Conservation (phyloP, 2,329 filamentous ascomycete genomes). For the Fusarium siculi region DNA sequence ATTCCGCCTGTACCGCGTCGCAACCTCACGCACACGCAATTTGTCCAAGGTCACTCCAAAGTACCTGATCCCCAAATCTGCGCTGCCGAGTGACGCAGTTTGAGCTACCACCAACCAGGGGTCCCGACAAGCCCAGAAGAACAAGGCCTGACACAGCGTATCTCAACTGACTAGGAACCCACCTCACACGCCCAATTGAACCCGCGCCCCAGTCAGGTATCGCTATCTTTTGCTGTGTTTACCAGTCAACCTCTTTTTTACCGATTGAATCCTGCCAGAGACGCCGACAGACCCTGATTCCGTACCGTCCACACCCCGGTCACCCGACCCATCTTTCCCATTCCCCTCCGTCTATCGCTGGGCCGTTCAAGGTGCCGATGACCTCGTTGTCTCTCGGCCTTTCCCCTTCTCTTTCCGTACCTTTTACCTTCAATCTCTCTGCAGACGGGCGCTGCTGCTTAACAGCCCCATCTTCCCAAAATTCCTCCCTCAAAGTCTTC, state of each 20-base stretch:
- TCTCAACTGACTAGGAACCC: conserved; percentile 34
- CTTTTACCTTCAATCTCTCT: conserved; percentile 51
- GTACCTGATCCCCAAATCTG: conserved; percentile 38
- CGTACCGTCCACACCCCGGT: conserved; percentile 36
- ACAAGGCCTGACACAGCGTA: conserved; percentile 2
- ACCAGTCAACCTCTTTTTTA: conserved; percentile 4
- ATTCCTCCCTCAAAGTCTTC: conserved; percentile 80
- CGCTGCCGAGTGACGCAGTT: conserved; percentile 36
- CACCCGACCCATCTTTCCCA: conserved; percentile 46
- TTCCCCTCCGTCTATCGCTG: conserved; percentile 40
- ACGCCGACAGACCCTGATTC: conserved; percentile 37
- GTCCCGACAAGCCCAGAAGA: conserved; percentile 29
- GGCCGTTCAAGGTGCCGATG: conserved; percentile 45
- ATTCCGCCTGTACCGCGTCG: conserved; percentile 30
- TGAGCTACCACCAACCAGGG: conserved; percentile 36
- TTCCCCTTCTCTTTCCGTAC: conserved; percentile 43
- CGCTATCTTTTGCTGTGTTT: conserved; percentile 23
- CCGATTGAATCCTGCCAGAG: conserved; percentile 25
- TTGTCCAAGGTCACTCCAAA: conserved; percentile 38
- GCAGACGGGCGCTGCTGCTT: conserved; percentile 77
- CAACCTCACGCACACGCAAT: conserved; percentile 10
- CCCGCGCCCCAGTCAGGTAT: conserved; percentile 23
- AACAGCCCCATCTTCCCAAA: conserved; percentile 81
- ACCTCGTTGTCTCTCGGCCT: conserved; percentile 41
- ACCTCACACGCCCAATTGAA: conserved; percentile 29